These are phyloP conservation scores for Leccinum variabile DNA, from an alignment of 1,284 basidiomycete genomes.

Conservation along the genomic window DNA sequence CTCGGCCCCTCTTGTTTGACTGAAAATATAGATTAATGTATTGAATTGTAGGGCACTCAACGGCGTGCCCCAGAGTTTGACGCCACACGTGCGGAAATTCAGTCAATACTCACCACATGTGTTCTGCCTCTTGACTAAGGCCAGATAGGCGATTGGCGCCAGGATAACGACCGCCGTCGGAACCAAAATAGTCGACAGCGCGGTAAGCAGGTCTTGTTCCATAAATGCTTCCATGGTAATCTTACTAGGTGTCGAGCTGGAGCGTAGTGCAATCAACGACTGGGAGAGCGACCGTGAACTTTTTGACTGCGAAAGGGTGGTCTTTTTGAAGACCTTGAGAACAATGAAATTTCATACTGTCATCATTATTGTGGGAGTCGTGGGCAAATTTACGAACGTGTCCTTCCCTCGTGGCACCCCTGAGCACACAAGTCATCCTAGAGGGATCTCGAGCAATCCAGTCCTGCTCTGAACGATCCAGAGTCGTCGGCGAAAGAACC, in stretches of 20 bases:
- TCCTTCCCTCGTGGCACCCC: background rate
- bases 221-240: conserved; percentile 1
- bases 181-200: conserved; percentile 15
- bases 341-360: background rate
- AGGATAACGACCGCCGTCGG: conserved; percentile 11
- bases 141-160: conserved; percentile 20
- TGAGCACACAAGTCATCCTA: background rate
- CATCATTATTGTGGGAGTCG: background rate
- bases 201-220: conserved; percentile 1
- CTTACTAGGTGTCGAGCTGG: background rate
- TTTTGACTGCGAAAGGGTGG: background rate
- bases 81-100: background rate
- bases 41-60: background rate
- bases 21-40: conserved; percentile 20
- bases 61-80: background rate
- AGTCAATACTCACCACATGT: conserved; percentile 14
- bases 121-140: conserved; percentile 9
- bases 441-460: background rate
- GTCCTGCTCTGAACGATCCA: background rate
- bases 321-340: background rate
- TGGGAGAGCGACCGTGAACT: background rate
- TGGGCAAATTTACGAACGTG: background rate
- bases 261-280: background rate
- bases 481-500: background rate
- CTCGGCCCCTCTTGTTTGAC: conserved; percentile 1